A percentile compares a stretch with the other conserved stretches of the same genome.
Evolutionary conservation across 2,329 filamentous ascomycete species (phyloP).

Genomic region (Cadophora sp.): DNA sequence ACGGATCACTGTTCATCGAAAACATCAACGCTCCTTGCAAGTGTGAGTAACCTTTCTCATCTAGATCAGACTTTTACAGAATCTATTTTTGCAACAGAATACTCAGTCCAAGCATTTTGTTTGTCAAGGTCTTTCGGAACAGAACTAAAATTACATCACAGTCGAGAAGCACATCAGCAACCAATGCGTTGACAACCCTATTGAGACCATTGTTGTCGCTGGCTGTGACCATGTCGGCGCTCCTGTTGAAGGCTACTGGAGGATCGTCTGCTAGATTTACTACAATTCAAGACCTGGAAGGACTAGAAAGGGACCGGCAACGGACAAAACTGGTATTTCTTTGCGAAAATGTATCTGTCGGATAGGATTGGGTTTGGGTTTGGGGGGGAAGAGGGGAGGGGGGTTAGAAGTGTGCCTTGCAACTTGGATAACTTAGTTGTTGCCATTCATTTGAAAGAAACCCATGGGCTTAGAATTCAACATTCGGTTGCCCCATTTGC

Average conservation of each 20-base stretch:
- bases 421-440: not conserved
- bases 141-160: not conserved
- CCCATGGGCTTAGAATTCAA: not conserved
- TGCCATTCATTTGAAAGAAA: not conserved
- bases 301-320: not conserved
- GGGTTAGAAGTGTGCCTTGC: too few species aligned
- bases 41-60: too few species aligned
- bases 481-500: not conserved
- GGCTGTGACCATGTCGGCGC: not conserved
- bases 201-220: not conserved
- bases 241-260: not conserved
- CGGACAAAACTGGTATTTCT: not conserved
- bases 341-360: not conserved
- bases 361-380: not conserved
- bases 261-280: not conserved
- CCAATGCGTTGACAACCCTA: not conserved
- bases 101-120: too few species aligned
- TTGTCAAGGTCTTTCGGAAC: too few species aligned
- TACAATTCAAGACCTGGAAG: not conserved
- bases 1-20: too few species aligned
- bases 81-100: too few species aligned
- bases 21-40: too few species aligned
- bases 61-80: too few species aligned
- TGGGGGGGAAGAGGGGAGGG: not conserved
- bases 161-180: not conserved